These are phyloP conservation scores for Aspergillus olivimuriae DNA, from an alignment of 495 filamentous ascomycete genomes.

Conservation along the genomic window DNA sequence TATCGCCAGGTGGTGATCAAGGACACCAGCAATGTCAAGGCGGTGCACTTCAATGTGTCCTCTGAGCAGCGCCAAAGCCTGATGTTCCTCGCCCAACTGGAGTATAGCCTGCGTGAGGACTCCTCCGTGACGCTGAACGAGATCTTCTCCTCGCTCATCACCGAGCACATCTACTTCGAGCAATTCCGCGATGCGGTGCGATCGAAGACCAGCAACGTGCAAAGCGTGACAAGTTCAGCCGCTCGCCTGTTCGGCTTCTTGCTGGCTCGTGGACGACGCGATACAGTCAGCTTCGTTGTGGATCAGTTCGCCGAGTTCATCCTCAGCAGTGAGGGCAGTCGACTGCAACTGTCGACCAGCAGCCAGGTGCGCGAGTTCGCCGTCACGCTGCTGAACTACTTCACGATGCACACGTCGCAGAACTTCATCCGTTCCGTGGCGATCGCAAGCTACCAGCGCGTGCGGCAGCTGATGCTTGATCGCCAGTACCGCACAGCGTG, in stretches of 20 bases:
- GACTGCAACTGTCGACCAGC: slow-evolving; percentile 15
- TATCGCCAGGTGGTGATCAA: slow-evolving; percentile 28
- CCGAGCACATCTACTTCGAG: slow-evolving; percentile 34
- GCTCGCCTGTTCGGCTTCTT: slow-evolving; percentile 29
- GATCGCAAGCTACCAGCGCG: slow-evolving; percentile 29
- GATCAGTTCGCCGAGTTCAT: slow-evolving; percentile 24
- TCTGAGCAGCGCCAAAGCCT: slow-evolving; percentile 28
- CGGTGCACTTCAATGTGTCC: slow-evolving; percentile 18
- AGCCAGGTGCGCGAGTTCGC: slow-evolving; percentile 25
- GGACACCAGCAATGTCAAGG: slow-evolving; percentile 10
- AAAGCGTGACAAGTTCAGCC: slow-evolving; percentile 18
- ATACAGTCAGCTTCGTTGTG: slow-evolving; percentile 16
- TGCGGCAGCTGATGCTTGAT: slow-evolving; percentile 19
- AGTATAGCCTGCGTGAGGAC: slow-evolving; percentile 26
- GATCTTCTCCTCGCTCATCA: slow-evolving; percentile 28
- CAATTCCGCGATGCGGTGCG: slow-evolving; percentile 24
- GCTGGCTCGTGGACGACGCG: slow-evolving; percentile 17
- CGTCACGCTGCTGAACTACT: slow-evolving; percentile 23
- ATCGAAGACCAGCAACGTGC: slow-evolving; percentile 25
- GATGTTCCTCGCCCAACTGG: slow-evolving; percentile 32
- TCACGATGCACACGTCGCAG: slow-evolving; percentile 24
- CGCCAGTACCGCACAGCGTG: slow-evolving; percentile 21
- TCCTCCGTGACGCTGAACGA: slow-evolving; percentile 26
- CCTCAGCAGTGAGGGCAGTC: slow-evolving; percentile 22
- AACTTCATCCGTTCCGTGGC: slow-evolving; percentile 33